A percentile compares a stretch with the other conserved stretches of the same genome.
phyloP scores from a whole-genome alignment of 352 stramenopile genomes.

The Phytopythium oedochilum region DNA sequence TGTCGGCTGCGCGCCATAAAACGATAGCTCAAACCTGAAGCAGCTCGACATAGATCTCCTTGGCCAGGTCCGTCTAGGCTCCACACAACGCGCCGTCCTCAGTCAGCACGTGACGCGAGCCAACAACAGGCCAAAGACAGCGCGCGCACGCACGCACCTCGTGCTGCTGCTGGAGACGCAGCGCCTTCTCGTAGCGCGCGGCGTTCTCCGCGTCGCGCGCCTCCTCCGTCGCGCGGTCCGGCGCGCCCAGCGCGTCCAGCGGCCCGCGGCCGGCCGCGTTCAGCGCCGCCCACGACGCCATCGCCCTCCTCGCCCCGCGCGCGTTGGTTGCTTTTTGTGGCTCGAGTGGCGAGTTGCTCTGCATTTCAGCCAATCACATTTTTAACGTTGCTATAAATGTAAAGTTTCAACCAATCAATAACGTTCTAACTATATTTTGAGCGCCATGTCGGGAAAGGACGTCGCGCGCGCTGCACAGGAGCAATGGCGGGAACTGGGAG shows the following conservation, averaged over 20 bases:
- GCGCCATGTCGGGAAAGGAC: background rate
- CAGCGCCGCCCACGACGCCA: constrained; percentile 66
- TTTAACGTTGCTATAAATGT: background rate
- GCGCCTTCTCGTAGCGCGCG: constrained; percentile 53
- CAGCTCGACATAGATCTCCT: constrained; percentile 32
- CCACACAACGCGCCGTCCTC: background rate
- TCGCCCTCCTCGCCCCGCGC: constrained; percentile 6
- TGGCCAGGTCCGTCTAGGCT: constrained; percentile 22
- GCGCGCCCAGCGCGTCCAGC: constrained; percentile 4
- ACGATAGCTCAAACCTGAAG: constrained; percentile 12
- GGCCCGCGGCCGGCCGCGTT: constrained; percentile 36
- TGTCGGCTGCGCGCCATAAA: no score
- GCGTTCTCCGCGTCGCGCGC: constrained; percentile 64
- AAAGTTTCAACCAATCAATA: background rate
- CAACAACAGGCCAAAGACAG: background rate
- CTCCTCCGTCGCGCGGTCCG: constrained; percentile 46
- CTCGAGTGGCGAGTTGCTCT: background rate
- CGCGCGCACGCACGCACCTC: constrained; percentile 26
- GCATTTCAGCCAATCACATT: background rate
- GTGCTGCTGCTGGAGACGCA: constrained; percentile 58
- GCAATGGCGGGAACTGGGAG: background rate
- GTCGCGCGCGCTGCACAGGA: background rate
- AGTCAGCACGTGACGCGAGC: background rate
- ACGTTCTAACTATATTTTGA: background rate
- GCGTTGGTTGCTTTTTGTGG: background rate